Evolutionary conservation across 2,329 filamentous ascomycete species (phyloP).

Genomic region (Colletotrichum nymphaeae): DNA sequence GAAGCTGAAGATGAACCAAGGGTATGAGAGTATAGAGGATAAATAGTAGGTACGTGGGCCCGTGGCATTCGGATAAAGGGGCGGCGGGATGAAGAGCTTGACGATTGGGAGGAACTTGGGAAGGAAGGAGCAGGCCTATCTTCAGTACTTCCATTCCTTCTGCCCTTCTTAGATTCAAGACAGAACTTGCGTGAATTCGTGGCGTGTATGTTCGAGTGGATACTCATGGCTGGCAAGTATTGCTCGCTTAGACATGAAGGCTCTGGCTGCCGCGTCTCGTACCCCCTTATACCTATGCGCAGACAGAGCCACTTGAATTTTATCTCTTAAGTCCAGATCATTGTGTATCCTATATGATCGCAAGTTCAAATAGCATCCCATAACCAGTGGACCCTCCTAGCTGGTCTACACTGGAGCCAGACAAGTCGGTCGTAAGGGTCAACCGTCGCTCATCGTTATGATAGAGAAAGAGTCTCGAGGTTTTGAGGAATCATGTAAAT

Average conservation of each 20-base stretch:
- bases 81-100: no score
- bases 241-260: background rate
- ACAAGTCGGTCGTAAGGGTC: no score
- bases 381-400: no score
- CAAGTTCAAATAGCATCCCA: no score
- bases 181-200: background rate
- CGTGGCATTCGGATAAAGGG: background rate
- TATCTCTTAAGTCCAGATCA: no score
- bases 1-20: background rate
- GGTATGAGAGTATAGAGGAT: background rate
- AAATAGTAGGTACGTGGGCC: background rate
- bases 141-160: background rate
- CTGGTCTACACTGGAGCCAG: no score
- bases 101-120: background rate
- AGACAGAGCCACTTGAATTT: no score
- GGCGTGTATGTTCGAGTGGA: background rate
- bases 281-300: background rate
- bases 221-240: background rate
- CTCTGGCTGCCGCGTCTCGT: background rate
- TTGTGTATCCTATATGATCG: no score
- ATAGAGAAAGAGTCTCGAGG: rapidly evolving
- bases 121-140: background rate
- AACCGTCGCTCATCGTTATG: no score
- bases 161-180: background rate
- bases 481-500: no score